These are phyloP conservation scores for Rhynchosporium agropyri DNA, from an alignment of 2,329 filamentous ascomycete genomes.

Conservation along the genomic window DNA sequence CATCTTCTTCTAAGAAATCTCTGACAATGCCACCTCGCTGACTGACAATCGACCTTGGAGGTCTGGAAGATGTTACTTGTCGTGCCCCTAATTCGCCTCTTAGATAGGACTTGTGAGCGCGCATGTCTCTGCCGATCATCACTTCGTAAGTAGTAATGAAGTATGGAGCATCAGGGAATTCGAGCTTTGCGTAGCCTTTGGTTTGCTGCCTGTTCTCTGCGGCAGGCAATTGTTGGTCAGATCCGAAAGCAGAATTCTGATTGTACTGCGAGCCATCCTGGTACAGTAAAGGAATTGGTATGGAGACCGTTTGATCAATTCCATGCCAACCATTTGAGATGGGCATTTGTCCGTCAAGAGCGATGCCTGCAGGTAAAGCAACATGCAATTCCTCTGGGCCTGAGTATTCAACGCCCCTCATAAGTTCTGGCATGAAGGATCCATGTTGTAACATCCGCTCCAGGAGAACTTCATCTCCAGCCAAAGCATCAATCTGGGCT, in stretches of 20 bases:
- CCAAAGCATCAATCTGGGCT: background rate
- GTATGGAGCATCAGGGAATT: constrained; percentile 75
- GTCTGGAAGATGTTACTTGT: background rate
- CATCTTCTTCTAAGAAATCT: constrained; percentile 54
- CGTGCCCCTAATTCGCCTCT: background rate
- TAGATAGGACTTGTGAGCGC: background rate
- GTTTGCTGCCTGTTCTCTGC: constrained; percentile 32
- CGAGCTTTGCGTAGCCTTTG: constrained; percentile 58
- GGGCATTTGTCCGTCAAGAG: background rate
- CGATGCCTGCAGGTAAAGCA: background rate
- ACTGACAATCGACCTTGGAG: constrained; percentile 63
- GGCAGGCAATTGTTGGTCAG: background rate
- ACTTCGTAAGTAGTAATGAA: constrained; percentile 77
- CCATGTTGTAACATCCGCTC: background rate
- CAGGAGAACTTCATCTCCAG: background rate
- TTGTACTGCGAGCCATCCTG: background rate
- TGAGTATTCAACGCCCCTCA: background rate
- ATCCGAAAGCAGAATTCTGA: background rate
- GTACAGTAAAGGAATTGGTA: constrained; percentile 4
- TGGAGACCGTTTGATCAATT: background rate
- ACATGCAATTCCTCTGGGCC: background rate
- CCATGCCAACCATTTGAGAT: background rate
- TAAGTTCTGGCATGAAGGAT: background rate
- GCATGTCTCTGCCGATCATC: constrained; percentile 67
- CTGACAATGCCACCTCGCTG: constrained; percentile 70